Conservation (phyloP, 225 moss, liverwort and hornwort species). For the Physcomitrellopsis africana region DNA sequence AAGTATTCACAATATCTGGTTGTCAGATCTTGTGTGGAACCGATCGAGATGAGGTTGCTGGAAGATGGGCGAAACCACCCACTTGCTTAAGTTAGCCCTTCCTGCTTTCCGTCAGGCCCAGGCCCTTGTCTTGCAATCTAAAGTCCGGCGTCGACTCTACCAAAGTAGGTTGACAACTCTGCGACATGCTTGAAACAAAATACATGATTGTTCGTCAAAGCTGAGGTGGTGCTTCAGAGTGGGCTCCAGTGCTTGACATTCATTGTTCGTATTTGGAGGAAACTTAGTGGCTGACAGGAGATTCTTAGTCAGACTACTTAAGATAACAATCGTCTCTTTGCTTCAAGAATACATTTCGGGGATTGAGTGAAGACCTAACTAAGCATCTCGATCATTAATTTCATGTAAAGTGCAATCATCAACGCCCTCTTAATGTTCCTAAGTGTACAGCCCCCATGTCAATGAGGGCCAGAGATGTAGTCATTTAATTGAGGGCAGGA, state of each 20-base stretch:
- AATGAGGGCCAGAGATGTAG: slow-evolving; percentile 35
- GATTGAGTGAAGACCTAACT: slow-evolving; percentile 47
- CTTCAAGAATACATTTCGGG: slow-evolving; percentile 42
- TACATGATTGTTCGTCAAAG: slow-evolving; percentile 17
- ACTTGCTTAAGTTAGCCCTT: slow-evolving; percentile 15
- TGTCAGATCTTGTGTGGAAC: slow-evolving; percentile 50
- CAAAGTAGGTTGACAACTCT: slow-evolving; percentile 17
- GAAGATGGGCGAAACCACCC: slow-evolving; percentile 1
- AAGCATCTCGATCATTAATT: slow-evolving; percentile 36
- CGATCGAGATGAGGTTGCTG: not conserved
- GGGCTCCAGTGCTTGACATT: slow-evolving; percentile 22
- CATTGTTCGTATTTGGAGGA: slow-evolving; percentile 18
- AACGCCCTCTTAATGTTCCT: slow-evolving; percentile 22
- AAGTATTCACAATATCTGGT: slow-evolving; percentile 49
- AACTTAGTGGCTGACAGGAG: slow-evolving; percentile 15
- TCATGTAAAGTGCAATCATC: slow-evolving; percentile 57
- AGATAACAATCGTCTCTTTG: slow-evolving; percentile 11
- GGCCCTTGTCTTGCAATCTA: too few species aligned
- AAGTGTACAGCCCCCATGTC: slow-evolving; percentile 41
- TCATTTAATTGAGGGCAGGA: slow-evolving; percentile 28
- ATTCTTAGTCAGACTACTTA: too few species aligned
- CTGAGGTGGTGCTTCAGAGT: too few species aligned
- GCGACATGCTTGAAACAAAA: not conserved
- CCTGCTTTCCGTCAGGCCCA: slow-evolving; percentile 21
- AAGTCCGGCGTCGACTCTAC: not conserved